phyloP scores from a whole-genome alignment of 2,329 filamentous ascomycete species.

The Zasmidium angulare region DNA sequence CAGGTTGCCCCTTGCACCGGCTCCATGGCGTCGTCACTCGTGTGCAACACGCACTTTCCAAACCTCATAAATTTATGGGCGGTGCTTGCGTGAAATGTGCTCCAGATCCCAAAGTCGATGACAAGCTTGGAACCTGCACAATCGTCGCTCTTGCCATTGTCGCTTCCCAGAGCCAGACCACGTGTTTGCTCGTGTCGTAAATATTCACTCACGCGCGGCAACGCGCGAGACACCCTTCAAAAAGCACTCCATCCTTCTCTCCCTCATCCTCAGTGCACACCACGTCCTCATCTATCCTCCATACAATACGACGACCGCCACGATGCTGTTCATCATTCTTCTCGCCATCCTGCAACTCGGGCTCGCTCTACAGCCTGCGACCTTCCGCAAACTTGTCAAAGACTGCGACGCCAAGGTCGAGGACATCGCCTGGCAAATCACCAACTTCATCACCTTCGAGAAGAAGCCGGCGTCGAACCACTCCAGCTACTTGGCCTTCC shows the following conservation, averaged over 20 bases:
- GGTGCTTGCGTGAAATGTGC: not conserved
- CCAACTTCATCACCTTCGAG: conserved; percentile 23
- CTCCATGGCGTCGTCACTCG: not conserved
- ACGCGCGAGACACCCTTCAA: not conserved
- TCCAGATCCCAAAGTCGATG: not conserved
- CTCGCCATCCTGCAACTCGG: conserved; percentile 4
- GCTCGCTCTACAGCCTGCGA: not conserved
- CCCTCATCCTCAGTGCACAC: not conserved
- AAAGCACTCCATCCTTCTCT: not conserved
- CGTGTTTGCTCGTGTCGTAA: not conserved
- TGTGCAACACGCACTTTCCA: not conserved
- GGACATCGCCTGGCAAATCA: conserved; percentile 24
- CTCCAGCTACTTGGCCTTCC: conserved; percentile 24
- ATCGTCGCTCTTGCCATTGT: not conserved
- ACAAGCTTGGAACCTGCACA: too few species aligned
- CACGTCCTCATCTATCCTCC: not conserved
- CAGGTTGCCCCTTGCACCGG: not conserved
- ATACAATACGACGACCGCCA: not conserved
- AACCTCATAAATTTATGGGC: not conserved
- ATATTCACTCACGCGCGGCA: not conserved
- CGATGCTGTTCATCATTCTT: conserved; percentile 4
- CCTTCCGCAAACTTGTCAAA: not conserved
- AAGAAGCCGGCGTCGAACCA: conserved; percentile 2
- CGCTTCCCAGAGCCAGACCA: not conserved
- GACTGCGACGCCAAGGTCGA: conserved; percentile 15